Evolutionary conservation across 768 basidiomycete species (phyloP).

Genomic region (Wakefieldia striispora): DNA sequence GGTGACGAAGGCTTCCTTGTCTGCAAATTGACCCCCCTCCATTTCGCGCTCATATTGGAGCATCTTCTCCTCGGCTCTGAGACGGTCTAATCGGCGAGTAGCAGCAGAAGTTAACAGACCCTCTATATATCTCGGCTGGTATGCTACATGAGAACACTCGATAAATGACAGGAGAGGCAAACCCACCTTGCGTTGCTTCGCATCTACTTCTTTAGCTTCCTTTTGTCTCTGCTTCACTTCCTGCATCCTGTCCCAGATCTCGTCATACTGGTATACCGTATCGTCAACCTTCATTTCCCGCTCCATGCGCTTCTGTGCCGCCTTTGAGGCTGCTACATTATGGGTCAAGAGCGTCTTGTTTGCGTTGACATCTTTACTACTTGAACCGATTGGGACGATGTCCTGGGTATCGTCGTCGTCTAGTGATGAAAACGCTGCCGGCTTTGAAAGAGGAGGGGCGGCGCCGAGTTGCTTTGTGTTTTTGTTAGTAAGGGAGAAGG

Average conservation of each 20-base stretch:
- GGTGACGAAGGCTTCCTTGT: conserved; percentile 97
- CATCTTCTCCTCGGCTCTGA: conserved; percentile 98
- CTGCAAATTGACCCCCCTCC: conserved; percentile 91
- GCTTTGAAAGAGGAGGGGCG: conserved; percentile 52
- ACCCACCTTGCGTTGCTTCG: conserved; percentile 74
- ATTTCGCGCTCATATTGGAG: conserved; percentile 88
- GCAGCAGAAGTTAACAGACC: conserved; percentile 76
- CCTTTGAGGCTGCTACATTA: conserved; percentile 58
- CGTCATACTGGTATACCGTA: conserved; percentile 93
- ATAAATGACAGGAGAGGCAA: not conserved
- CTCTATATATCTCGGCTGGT: conserved; percentile 90
- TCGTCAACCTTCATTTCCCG: conserved; percentile 76
- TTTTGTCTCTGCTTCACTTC: conserved; percentile 75
- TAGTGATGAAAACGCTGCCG: conserved; percentile 60
- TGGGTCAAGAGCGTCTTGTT: conserved; percentile 60
- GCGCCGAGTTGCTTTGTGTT: conserved; percentile 55
- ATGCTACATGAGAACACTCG: conserved; percentile 10
- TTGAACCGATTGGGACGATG: conserved; percentile 44
- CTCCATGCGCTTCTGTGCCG: conserved; percentile 71
- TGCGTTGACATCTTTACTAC: conserved; percentile 39
- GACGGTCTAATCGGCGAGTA: conserved; percentile 83
- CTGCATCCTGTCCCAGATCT: conserved; percentile 96
- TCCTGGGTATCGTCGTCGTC: conserved; percentile 62
- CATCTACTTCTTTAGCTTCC: conserved; percentile 70
- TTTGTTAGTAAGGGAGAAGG: conserved; percentile 69